Percentiles rank a stretch among this genome's conserved stretches.
phyloP scores from a whole-genome alignment of 2,329 filamentous ascomycete species.

The Colletotrichum sp. region DNA sequence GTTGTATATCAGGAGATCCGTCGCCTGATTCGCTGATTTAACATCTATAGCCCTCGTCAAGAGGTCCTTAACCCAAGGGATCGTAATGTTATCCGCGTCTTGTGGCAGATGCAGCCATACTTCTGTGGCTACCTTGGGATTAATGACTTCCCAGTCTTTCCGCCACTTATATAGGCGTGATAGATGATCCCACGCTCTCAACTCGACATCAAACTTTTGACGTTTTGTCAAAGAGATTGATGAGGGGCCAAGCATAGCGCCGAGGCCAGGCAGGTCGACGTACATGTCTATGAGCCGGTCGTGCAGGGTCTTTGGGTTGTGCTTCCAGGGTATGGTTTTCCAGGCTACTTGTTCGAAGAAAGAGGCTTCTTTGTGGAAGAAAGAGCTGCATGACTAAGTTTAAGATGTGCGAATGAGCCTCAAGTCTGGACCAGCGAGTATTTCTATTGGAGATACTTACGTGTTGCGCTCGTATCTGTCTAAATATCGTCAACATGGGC shows the following conservation, averaged over 20 bases:
- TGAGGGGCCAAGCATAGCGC: background rate
- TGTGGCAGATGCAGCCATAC: background rate
- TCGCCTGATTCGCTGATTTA: background rate
- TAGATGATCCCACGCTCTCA: background rate
- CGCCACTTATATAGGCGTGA: background rate
- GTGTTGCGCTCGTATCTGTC: background rate
- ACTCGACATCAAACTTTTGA: background rate
- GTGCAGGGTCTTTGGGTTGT: background rate
- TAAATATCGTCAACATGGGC: background rate
- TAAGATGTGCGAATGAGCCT: background rate
- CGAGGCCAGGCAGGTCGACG: background rate
- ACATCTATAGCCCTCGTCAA: background rate
- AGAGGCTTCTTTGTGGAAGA: background rate
- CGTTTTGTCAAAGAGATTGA: background rate
- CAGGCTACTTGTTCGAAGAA: background rate
- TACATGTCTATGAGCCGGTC: background rate
- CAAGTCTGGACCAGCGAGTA: no score
- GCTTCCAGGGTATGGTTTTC: background rate
- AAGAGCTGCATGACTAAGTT: background rate
- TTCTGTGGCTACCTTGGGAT: background rate
- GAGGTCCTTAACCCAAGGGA: background rate
- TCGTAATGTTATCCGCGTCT: background rate
- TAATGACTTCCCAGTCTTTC: background rate
- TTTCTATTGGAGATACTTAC: background rate
- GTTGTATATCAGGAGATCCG: slow-evolving; percentile 5